Evolutionary conservation across 2,329 filamentous ascomycete species (phyloP), one percentile per base, ranked within the genome.

Genomic region (Botrytis aclada): DNA sequence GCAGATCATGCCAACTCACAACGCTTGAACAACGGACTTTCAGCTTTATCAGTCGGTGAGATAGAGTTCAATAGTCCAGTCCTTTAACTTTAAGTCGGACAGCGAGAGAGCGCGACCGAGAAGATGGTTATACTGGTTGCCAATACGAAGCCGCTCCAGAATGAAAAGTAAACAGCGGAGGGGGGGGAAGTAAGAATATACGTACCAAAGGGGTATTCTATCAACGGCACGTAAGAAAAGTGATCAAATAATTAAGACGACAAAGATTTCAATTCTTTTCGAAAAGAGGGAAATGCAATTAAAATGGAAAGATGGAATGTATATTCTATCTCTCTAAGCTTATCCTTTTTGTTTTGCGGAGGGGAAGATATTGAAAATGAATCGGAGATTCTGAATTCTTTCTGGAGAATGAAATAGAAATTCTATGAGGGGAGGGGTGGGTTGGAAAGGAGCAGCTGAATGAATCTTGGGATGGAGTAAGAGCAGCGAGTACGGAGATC

Each of bases 1-100:
- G 70, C 64, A 60, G 37, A 67, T 67, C 34, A 41, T 67, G 70
- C 54, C 70, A 72, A 72, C 70, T 71, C 70, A 66, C 61, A 66
- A 43, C 37, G 41, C 47, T 60, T 51, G 4, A 29, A 32, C 22
- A 25, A 32, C 18, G 18, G 41, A 25, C 10, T 34, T 6, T 51
- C 22, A 39, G 43, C 18, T 39, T 58, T 10, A 60, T 60, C 62
- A 70, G 14, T 66, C n/a, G 51, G 29, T 45, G 70, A 58, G 61
- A 39, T 18, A 39, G 32, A 56, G 51, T 47, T 32, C 22, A 65
- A 47, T 20, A 8, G 54, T 4, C 37, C 61, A 25, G 54, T 32
- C 22, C 58, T 10, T 45, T 22, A 10, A 47, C 43, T 39, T 37
- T 4, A 2, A 64, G n/a, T n/a, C 29, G 39, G 25, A 32, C 12